Percentiles rank a stretch among this genome's conserved stretches.
Conservation (phyloP, 129 eudicot species). For the Flaveria robusta region DNA sequence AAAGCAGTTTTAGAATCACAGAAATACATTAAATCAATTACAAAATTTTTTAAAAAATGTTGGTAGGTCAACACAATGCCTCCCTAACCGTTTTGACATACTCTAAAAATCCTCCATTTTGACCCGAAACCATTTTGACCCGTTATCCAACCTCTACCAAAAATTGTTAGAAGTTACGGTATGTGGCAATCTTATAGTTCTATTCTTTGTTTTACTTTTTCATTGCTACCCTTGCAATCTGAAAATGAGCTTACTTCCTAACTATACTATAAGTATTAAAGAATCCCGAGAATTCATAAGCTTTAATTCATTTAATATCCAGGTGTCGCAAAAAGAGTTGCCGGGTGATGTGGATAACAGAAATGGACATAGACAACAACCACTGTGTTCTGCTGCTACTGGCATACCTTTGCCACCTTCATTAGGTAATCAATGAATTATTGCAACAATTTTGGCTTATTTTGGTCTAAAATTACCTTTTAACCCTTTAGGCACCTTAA, state of each 20-base stretch:
- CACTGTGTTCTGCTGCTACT: constrained; percentile 14
- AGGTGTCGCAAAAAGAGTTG: constrained; percentile 39
- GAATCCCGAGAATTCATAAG: background rate
- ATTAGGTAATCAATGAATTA: constrained; percentile 41
- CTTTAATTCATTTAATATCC: constrained; percentile 22
- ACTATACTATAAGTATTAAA: background rate
- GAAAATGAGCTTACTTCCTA: background rate
- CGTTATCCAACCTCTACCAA: background rate
- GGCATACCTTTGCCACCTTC: constrained; percentile 54
- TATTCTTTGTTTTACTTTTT: background rate
- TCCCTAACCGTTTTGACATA: background rate
- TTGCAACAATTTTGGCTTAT: background rate
- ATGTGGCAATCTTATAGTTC: background rate
- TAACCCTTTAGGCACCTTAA: background rate
- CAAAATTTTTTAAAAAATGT: no score
- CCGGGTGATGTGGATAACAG: constrained; percentile 13
- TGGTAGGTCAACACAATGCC: background rate
- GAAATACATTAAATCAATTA: no score
- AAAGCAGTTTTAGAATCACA: no score
- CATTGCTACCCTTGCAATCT: background rate
- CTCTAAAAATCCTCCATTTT: background rate
- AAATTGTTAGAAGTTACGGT: background rate
- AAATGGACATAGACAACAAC: constrained; percentile 23
- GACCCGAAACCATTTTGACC: background rate
- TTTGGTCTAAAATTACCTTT: constrained; percentile 6